Evolutionary conservation across 768 basidiomycete genomes (phyloP), one percentile per base, ranked within the genome.

Genomic region (Leucocoprinus leucothites): DNA sequence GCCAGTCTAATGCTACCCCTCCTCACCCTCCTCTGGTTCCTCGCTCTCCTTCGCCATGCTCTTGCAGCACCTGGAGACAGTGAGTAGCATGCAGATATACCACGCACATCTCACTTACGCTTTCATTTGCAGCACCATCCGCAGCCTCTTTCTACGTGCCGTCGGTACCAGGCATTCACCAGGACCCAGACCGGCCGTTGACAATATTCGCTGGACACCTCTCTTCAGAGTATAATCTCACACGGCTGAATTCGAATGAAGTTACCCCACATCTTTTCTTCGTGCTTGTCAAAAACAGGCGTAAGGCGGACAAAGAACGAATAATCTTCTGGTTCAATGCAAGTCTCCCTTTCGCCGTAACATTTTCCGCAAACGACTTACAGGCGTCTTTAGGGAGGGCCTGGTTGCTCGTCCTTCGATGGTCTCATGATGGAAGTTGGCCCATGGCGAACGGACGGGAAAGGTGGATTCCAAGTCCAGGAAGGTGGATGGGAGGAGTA

Each of bases 371-470:
- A 25, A 21, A 31, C 47, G 18, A 58, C 46, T 21, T 40, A 43
- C 58, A 16, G 44, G 9, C 21, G 5, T 38, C 19, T 35, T 18
- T 62, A 95, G 92, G 94, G 94, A 18, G 96, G 96, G 1, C 96
- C 96, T 18, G 97, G 97, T 25, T 98, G 97, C 69, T 97, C 94
- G 0, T 94, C 91, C 1, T 98, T 98, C 66, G 96, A 98, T 63
- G 96, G 96, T 2, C 79, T 94, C 16, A 89, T 98, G 87, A 95
- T 98, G 93, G 96, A 98, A 63, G 78, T 95, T n/a, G 96, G 96
- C 0, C 95, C 96, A 3, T 96, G 93, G 84, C 82, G 82, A 60
- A 71, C 87, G 70, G 88, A 92, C 63, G 80, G 84, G 1, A 74
- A 83, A 14, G 85, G 89, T 53, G 81, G 86, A 3, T 80, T 95